Conservation (phyloP, 2,329 filamentous ascomycete genomes). For the Phaeophleospora eucalypticola region DNA sequence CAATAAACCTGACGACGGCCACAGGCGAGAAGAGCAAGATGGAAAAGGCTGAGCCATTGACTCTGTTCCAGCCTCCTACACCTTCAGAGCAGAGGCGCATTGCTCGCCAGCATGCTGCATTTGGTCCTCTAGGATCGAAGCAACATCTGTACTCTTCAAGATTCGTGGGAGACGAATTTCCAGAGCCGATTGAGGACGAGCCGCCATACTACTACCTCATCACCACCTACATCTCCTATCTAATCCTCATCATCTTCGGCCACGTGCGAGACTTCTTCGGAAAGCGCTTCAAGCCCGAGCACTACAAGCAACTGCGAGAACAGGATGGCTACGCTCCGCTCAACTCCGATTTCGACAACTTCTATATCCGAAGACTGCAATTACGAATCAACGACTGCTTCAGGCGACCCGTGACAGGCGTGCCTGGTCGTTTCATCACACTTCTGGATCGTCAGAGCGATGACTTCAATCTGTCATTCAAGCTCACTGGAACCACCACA, state of each 20-base stretch:
- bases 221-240: conserved; percentile 97
- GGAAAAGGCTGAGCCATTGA: conserved; percentile 70
- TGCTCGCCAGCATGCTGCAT: conserved; percentile 80
- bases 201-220: conserved; percentile 95
- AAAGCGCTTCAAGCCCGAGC: conserved; percentile 83
- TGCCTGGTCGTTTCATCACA: conserved; percentile 90
- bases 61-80: conserved; percentile 81
- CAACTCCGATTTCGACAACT: conserved; percentile 98
- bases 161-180: conserved; percentile 75
- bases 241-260: conserved; percentile 90
- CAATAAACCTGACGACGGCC: conserved; percentile 85
- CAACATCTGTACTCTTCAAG: conserved; percentile 86
- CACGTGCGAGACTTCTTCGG: conserved; percentile 97
- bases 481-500: conserved; percentile 82
- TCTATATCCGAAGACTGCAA: conserved; percentile 91
- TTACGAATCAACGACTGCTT: conserved; percentile 96
- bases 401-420: conserved; percentile 83
- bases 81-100: conserved; percentile 75
- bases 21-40: conserved; percentile 69
- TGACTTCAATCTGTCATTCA: conserved; percentile 87
- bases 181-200: conserved; percentile 84
- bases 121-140: conserved; percentile 75
- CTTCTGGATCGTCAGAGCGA: conserved; percentile 85
- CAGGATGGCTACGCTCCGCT: conserved; percentile 89
- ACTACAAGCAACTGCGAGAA: conserved; percentile 78